Base-by-base conservation (phyloP, 805 yeast genomes). In the Candida yuanshanica region DNA sequence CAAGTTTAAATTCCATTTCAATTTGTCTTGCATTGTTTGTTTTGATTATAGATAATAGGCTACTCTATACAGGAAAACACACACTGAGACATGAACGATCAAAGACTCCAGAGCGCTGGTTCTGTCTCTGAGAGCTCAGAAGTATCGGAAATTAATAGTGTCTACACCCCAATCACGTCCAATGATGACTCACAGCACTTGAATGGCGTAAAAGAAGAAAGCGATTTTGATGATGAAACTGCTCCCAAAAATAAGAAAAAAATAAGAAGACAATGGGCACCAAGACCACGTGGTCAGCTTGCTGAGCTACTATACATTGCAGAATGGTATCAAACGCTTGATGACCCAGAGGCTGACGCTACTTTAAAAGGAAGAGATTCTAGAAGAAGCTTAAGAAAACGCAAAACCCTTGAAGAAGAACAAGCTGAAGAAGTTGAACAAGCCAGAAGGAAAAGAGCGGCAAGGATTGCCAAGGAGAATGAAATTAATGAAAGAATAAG, bases 391-490 rank as follows among this genome's bases (percentile, higher is more conserved):
- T 10, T 32, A 16, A 33, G 24, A 26, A 35, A n/a, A 22, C 32
- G 25, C 18, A 27, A 26, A 16, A 39, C 35, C 21, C 23, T 21
- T 10, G 35, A 22, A 11, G 26, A 20, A 8, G 44, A 46, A 33
- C 35, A 16, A 20, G 26, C 26, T 20, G 18, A 20, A 23, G 20
- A 25, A 8, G 16, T 14, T 9, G 33, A 38, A 9, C 12, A 16
- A 20, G 24, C 18, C 39, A 33, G 35, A 38, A 33, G 42, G 31
- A 24, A 37, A 39, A 32, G 20, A n/a, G 18, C 36, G 38, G 20
- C 20, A 13, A 37, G 16, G 17, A n/a, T 32, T 7, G 35, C n/a
- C 7, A 35, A 20, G 31, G 13, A 26, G 20, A 27, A 18, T 12
- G 24, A 20, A 22, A 20, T 21, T 23, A 31, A 16, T 12, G 34